Percentiles rank a stretch among this genome's conserved stretches.
phyloP scores from a whole-genome alignment of 352 stramenopile genomes.

The Thalassiosira livingstoniorum region DNA sequence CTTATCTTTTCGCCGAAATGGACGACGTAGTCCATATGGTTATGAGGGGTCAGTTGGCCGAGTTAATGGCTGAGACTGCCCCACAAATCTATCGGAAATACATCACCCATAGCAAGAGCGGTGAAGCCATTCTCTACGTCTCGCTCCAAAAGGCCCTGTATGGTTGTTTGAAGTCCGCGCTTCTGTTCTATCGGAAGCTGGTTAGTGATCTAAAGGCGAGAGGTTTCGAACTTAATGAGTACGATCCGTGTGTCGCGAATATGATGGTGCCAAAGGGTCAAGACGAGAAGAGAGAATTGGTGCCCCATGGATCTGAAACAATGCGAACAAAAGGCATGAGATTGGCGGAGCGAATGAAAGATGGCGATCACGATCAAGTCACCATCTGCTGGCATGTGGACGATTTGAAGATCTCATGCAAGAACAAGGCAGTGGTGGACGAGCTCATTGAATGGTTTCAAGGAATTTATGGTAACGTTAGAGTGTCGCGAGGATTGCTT shows the following conservation, averaged over 20 bases:
- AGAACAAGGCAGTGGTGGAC: constrained; percentile 15
- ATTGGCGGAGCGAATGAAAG: no score
- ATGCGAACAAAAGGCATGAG: no score
- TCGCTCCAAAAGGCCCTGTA: constrained; percentile 48
- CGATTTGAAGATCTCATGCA: constrained; percentile 48
- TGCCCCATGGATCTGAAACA: no score
- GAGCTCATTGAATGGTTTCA: constrained; percentile 9
- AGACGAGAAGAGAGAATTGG: constrained; percentile 48
- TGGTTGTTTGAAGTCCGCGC: constrained; percentile 38
- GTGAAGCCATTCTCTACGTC: constrained; percentile 27
- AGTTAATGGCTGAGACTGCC: constrained; percentile 31
- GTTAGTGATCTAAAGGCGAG: constrained; percentile 4
- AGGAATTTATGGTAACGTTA: not conserved
- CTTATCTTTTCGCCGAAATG: constrained; percentile 40
- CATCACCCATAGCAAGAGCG: not conserved
- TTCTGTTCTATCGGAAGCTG: constrained; percentile 53
- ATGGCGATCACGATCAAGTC: no score
- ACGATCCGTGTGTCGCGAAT: constrained; percentile 62
- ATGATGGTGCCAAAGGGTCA: constrained; percentile 51
- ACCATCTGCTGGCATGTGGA: constrained; percentile 54
- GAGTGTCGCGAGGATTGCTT: constrained; percentile 5
- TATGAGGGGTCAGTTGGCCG: constrained; percentile 26
- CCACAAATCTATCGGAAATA: constrained; percentile 30
- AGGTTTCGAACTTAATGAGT: constrained; percentile 40
- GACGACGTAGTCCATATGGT: constrained; percentile 25